Evolutionary conservation across 805 yeast species (phyloP), one percentile per base, ranked within the genome.

Genomic region (Komagataella mondaviorum): DNA sequence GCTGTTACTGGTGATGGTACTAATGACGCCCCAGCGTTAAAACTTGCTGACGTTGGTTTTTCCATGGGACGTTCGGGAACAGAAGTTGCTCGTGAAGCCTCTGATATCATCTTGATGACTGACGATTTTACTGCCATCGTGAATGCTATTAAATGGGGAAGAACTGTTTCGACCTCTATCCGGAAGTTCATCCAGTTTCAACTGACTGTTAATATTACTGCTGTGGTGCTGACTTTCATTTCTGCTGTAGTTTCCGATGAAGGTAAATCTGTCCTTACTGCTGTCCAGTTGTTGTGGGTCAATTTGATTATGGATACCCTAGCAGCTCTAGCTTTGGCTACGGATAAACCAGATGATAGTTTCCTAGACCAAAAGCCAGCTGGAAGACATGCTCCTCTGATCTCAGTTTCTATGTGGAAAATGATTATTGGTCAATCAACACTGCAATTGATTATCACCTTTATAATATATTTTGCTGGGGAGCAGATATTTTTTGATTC

Each of bases 1-100:
- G 99, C 99, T 1, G 98, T 91, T 43, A 93, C 99, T 44, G 99
- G 99, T 17, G 99, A 91, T 66, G 99, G 99, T 67, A 91, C 98
- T 6, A 91, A 91, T 65, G 99, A 91, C 73, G 98, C 98, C 0
- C 97, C 97, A 14, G 98, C 98, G 2, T 75, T 91, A 62, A 88
- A 91, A 62, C 73, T 90, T 54, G 99, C 98, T 0, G 98, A 91
- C 68, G 96, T 91, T 54, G 99, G 99, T 2, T 91, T 91, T 63
- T 88, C 97, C 2, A 91, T 91, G 99, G 99, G 99, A 57, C 87
- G 90, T 54, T 77, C 96, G 6, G 99, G 99, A 57, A 93, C 99
- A 2, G 99, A 93, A 68, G 98, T 93, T 56, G 99, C 99, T 7
- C 80, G 96, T 65, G 99, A 93, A 65, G 99, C 99, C 5, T 87